Evolutionary conservation across 1,139 yeast species (phyloP).

Genomic region (Suhomyces terraborum): DNA sequence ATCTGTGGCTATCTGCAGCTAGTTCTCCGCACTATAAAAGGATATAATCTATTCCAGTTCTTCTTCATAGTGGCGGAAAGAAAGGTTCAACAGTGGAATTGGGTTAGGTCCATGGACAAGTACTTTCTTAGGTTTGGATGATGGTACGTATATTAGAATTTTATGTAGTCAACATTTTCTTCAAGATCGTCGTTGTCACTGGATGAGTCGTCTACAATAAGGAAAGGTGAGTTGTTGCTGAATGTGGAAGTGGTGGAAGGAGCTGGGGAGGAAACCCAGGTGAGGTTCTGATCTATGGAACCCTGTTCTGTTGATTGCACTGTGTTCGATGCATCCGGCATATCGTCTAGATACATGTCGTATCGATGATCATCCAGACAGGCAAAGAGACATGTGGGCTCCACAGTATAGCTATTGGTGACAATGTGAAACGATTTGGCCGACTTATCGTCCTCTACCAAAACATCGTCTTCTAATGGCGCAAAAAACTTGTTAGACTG

Average conservation of each 20-base stretch:
- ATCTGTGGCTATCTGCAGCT: no score
- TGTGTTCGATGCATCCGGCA: neutral
- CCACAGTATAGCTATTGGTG: conserved; percentile 41
- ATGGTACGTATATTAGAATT: conserved; percentile 11
- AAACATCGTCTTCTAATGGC: conserved; percentile 30
- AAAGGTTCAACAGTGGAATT: no score
- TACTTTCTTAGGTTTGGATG: no score
- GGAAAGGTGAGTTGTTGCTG: conserved; percentile 16
- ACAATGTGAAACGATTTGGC: conserved; percentile 16
- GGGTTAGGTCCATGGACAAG: no score
- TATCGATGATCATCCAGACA: conserved; percentile 27
- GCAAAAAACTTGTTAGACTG: conserved; percentile 21
- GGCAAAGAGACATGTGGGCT: conserved; percentile 28
- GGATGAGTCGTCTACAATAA: conserved; percentile 16
- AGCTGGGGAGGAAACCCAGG: neutral
- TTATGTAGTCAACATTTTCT: conserved; percentile 29
- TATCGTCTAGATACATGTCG: conserved; percentile 31
- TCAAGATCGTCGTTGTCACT: conserved; percentile 37
- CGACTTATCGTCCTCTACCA: conserved; percentile 27
- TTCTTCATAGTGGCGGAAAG: no score
- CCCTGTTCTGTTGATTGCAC: neutral
- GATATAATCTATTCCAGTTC: no score
- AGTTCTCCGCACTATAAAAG: neutral
- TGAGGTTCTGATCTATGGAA: no score
- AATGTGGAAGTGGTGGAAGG: conserved; percentile 10